These are phyloP conservation scores for Mucor indicus DNA, from an alignment of 371 early-diverging fungal genomes.

Conservation along the genomic window DNA sequence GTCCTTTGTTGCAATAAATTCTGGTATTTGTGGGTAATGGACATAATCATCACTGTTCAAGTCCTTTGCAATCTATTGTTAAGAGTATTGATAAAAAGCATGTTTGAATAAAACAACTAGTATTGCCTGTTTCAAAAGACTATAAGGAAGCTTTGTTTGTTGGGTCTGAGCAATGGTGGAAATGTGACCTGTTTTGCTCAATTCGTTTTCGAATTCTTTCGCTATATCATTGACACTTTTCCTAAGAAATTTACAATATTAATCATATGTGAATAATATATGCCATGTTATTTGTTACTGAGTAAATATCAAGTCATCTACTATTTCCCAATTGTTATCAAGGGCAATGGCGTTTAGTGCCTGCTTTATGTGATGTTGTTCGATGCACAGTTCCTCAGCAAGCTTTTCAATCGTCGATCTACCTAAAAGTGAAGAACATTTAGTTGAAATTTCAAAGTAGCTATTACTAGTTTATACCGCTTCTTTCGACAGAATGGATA, in stretches of 20 bases:
- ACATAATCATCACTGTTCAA: background rate
- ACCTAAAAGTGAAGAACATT: constrained; percentile 3
- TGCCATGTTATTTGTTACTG: constrained; percentile 6
- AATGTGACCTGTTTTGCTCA: background rate
- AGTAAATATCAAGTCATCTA: constrained; percentile 22
- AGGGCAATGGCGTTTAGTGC: background rate
- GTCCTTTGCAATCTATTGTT: background rate
- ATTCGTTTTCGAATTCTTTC: background rate
- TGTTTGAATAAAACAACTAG: background rate
- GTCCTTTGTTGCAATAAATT: constrained; percentile 3
- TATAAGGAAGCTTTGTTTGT: constrained; percentile 15
- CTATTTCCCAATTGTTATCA: constrained; percentile 1
- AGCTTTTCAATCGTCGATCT: constrained; percentile 6
- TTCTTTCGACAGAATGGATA: background rate
- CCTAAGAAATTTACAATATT: background rate
- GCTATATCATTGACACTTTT: background rate
- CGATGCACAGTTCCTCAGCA: background rate
- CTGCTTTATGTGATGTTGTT: background rate
- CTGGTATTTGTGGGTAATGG: constrained; percentile 5
- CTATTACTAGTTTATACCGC: background rate
- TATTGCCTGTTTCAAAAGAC: constrained; percentile 14
- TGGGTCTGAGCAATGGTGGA: constrained; percentile 9
- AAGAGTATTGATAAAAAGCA: background rate
- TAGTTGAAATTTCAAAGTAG: background rate
- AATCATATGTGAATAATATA: no score